Base-by-base conservation (phyloP, 2,329 filamentous ascomycete genomes). In the Alternaria hordeiaustralica region DNA sequence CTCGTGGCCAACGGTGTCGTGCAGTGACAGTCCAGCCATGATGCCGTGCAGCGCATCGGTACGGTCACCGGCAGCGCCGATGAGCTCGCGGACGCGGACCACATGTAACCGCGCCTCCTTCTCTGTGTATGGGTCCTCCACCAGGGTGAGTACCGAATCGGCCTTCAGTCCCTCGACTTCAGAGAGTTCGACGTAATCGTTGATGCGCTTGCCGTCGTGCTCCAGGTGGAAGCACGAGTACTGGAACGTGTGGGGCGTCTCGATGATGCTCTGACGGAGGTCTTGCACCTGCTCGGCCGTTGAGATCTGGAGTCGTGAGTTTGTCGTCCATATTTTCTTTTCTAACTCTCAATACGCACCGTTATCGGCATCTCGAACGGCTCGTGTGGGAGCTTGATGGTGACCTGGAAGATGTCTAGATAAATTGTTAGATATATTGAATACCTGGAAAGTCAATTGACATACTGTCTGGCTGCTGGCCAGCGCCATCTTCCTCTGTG, bases 161-260 rank as follows among this genome's bases (percentile, higher is more conserved):
- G 90, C 82, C 57, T 88, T 88, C 59, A 99, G 87, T 60, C 88
- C 93, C 51, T 91, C 87, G 59, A 99, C 92, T 78, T 99, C 95
- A 58, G 93, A 94, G 66, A 99, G 87, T 79, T 96, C 91, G 63
- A 96, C 88, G 75, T 96, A 98, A 82, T 99, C 96, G 81, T 98
- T 98, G 86, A 99, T 91, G 69, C 92, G 91, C 81, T 92, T 85
- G 71, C 93, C 93, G 63, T 92, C 90, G 83, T 94, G 90, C 83
- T 98, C 94, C 74, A 99, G 89, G 83, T 99, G 96, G 85, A 99
- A 99, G 86, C 96, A 99, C 57, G 96, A 97, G 84, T 97, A 97
- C 82, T 97, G 94, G 83, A 97, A 96, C 55, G 95, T 96, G 64
- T 91, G 87, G 6, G 96, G 96, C 54, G 94, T 87, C 82, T 99